Conservation (phyloP, 2,329 filamentous ascomycete species). For the Aspergillus sp. region DNA sequence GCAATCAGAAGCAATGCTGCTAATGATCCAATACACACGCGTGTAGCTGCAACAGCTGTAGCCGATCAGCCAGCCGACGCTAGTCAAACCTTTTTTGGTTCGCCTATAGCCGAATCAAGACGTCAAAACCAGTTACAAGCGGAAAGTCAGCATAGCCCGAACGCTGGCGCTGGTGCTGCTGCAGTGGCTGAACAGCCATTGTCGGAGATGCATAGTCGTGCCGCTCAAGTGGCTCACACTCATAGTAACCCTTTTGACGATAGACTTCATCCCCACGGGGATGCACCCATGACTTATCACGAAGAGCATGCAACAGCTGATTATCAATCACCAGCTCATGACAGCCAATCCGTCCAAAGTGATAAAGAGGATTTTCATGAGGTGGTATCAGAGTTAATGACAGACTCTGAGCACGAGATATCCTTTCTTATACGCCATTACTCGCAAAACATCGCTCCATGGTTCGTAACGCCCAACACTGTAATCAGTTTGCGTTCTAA, state of each 20-base stretch:
- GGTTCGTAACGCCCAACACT: constrained; percentile 25
- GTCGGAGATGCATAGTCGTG: constrained; percentile 6
- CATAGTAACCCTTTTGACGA: background rate
- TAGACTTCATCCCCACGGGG: background rate
- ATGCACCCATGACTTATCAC: background rate
- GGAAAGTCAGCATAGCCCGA: background rate
- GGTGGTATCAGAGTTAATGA: constrained; percentile 41
- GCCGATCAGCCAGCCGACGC: background rate
- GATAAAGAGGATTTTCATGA: constrained; percentile 37
- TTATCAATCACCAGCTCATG: constrained; percentile 11
- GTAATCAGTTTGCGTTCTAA: background rate
- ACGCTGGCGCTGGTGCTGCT: background rate
- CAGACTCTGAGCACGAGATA: constrained; percentile 41
- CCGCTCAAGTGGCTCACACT: constrained; percentile 5
- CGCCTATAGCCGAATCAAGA: background rate
- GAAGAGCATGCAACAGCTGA: background rate
- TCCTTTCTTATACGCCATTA: constrained; percentile 43
- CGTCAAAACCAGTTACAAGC: background rate
- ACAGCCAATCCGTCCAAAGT: constrained; percentile 24
- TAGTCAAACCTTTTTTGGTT: background rate
- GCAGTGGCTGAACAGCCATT: background rate
- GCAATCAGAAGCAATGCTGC: too few relatives aligned
- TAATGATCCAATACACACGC: background rate
- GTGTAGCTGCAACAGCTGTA: background rate
- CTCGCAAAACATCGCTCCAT: constrained; percentile 38